A percentile compares a stretch with the other conserved stretches of the same genome.
Evolutionary conservation across 1,284 basidiomycete genomes (phyloP).

Genomic region (Cryptococcus sp.): DNA sequence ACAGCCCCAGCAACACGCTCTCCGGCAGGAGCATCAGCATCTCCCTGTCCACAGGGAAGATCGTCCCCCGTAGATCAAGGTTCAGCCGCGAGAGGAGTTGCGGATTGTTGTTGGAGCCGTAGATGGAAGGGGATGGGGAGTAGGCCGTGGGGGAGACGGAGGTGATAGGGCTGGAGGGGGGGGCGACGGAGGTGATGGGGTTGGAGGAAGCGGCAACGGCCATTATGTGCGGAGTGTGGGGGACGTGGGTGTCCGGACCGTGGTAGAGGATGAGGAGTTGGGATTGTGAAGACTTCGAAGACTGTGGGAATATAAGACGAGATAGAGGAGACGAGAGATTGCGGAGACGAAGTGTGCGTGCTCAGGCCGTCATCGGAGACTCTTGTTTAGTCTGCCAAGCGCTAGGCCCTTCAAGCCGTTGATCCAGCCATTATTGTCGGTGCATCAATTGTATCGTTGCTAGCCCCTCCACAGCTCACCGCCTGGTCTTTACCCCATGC

Average conservation of each 20-base stretch:
- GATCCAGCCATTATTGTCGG: no score
- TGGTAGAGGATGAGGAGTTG: no score
- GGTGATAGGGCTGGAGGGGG: slow-evolving; percentile 67
- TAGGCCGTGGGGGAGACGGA: slow-evolving; percentile 65
- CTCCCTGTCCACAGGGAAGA: slow-evolving; percentile 95
- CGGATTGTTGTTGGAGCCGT: slow-evolving; percentile 25
- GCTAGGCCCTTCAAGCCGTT: no score
- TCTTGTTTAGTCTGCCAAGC: no score
- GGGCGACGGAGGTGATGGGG: slow-evolving; percentile 49
- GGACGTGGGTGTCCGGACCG: background rate
- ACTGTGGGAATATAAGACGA: no score
- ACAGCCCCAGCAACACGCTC: slow-evolving; percentile 91
- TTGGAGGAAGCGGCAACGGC: slow-evolving; percentile 37
- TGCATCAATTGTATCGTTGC: no score
- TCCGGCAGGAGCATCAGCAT: slow-evolving; percentile 98
- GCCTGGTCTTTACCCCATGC: no score
- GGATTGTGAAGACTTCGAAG: no score
- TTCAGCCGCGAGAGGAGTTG: slow-evolving; percentile 80
- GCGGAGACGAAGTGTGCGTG: no score
- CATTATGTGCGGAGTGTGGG: slow-evolving; percentile 14
- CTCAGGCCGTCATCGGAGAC: no score
- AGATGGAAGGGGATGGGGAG: slow-evolving; percentile 21
- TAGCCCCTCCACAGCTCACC: no score
- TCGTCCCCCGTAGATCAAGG: slow-evolving; percentile 84
- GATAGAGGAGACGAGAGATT: no score